phyloP scores from a whole-genome alignment of 768 basidiomycete species.

The Tricholoma bakamatsutake region DNA sequence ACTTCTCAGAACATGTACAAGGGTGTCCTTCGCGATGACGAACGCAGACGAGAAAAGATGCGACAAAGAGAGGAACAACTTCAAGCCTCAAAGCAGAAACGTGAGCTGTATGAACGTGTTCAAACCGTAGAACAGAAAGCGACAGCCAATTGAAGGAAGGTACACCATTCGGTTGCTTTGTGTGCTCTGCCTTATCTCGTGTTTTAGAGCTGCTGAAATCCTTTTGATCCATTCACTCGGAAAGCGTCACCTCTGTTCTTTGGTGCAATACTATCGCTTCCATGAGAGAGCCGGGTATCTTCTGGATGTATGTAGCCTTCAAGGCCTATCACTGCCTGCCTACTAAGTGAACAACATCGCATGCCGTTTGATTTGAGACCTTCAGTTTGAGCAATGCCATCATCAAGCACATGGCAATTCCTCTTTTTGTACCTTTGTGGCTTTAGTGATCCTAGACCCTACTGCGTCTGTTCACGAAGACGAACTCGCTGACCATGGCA shows the following conservation, averaged over 20 bases:
- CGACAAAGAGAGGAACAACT: slow-evolving; percentile 57
- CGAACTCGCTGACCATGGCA: not conserved
- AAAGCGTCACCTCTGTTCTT: not conserved
- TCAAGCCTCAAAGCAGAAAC: slow-evolving; percentile 54
- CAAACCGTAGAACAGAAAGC: slow-evolving; percentile 28
- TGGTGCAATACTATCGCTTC: not conserved
- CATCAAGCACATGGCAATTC: not conserved
- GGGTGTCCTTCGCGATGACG: slow-evolving; percentile 87
- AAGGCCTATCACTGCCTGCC: not conserved
- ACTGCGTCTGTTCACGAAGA: not conserved
- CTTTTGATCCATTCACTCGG: not conserved
- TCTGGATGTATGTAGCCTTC: not conserved
- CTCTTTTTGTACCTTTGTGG: not conserved
- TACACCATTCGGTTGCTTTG: not conserved
- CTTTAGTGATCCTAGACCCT: not conserved
- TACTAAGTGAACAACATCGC: not conserved
- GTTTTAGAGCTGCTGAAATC: not conserved
- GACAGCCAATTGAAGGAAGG: not conserved
- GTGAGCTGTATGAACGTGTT: slow-evolving; percentile 57
- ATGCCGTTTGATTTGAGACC: not conserved
- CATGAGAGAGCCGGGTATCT: not conserved
- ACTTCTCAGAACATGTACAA: slow-evolving; percentile 75
- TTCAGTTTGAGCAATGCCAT: not conserved
- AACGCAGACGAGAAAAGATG: slow-evolving; percentile 69
- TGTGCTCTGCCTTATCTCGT: not conserved